Evolutionary conservation across 257 asterid species (phyloP).

Genomic region (Solanum corneliomulleri): DNA sequence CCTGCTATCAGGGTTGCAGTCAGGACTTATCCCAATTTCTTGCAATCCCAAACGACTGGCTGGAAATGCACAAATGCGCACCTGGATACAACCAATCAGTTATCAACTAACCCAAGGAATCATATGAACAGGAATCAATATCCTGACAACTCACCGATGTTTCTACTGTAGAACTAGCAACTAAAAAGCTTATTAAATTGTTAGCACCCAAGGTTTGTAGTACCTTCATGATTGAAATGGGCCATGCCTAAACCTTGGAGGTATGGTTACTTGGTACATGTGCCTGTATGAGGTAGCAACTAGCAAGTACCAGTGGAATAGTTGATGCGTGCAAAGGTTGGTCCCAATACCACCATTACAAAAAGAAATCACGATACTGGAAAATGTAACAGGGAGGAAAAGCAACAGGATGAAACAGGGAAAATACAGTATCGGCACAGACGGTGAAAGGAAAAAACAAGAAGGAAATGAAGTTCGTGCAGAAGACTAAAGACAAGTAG

Average conservation of each 20-base stretch:
- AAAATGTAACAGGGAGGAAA: not conserved
- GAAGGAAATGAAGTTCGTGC: not conserved
- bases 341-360: not conserved
- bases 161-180: not conserved
- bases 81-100: slow-evolving; percentile 26
- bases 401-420: not conserved
- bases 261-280: not conserved
- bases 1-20: slow-evolving; percentile 80
- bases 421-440: not conserved
- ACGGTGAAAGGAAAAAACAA: not conserved
- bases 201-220: not conserved
- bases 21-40: slow-evolving; percentile 92
- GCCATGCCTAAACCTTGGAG: not conserved
- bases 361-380: not conserved
- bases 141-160: not conserved
- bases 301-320: not conserved
- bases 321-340: not conserved
- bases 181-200: not conserved
- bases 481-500: not conserved
- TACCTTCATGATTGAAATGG: not conserved
- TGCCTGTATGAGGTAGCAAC: not conserved
- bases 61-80: slow-evolving; percentile 93
- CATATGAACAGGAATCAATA: not conserved
- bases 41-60: slow-evolving; percentile 55
- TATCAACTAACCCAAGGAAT: not conserved